Percentiles rank a stretch among this genome's conserved stretches.
phyloP scores from a whole-genome alignment of 1,139 yeast species.

The Schizosaccharomyces versatilis region DNA sequence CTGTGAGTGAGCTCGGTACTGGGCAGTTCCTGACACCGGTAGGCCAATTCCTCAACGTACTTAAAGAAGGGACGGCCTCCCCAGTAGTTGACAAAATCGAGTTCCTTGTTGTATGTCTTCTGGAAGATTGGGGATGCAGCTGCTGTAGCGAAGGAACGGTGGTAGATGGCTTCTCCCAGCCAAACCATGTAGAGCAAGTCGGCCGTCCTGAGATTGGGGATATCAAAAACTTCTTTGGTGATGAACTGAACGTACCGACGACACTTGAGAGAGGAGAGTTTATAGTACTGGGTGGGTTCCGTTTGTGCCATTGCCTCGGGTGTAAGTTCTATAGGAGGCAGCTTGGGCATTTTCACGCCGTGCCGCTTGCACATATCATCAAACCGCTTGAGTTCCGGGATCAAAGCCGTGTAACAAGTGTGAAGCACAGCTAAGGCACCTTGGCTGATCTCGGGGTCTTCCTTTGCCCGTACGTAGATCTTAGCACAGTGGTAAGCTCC shows the following conservation, averaged over 20 bases:
- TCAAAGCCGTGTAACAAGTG: background rate
- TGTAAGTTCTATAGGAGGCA: background rate
- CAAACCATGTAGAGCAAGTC: background rate
- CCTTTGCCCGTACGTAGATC: too few relatives aligned
- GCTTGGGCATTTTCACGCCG: background rate
- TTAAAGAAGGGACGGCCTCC: background rate
- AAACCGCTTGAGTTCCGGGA: background rate
- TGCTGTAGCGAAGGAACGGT: background rate
- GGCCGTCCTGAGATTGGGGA: background rate
- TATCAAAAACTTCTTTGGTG: background rate
- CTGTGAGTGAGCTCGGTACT: background rate
- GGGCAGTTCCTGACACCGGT: background rate
- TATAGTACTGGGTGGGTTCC: background rate
- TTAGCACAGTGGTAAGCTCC: background rate
- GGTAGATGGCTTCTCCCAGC: background rate
- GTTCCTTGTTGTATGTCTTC: background rate
- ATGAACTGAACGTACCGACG: background rate
- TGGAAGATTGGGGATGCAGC: background rate
- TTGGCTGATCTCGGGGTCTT: background rate
- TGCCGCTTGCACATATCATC: background rate
- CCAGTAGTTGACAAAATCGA: background rate
- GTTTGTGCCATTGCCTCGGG: background rate
- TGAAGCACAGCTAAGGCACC: background rate
- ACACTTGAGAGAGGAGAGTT: background rate
- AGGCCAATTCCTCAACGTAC: background rate